Percentiles rank a stretch among this genome's conserved stretches.
Conservation (phyloP, 208 protist species). For the Trypanosoma caninum region DNA sequence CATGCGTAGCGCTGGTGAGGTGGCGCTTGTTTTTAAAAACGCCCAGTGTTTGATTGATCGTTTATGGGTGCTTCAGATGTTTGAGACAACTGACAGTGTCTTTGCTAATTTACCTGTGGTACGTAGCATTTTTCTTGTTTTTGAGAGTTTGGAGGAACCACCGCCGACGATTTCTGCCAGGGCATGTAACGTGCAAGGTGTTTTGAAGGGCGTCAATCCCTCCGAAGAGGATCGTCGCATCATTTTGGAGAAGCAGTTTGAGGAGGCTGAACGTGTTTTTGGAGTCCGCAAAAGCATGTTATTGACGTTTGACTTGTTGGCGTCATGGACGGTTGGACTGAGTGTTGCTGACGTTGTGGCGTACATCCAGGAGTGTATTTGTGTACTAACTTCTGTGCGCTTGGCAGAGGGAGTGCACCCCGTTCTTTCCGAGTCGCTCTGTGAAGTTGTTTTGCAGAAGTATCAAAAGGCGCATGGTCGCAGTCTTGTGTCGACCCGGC, state of each 20-base stretch:
- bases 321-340: slow-evolving; percentile 72
- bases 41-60: slow-evolving; percentile 42
- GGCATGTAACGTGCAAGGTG: slow-evolving; percentile 57
- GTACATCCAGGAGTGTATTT: slow-evolving; percentile 46
- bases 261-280: slow-evolving; percentile 24
- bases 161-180: slow-evolving; percentile 62
- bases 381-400: slow-evolving; percentile 13
- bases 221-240: slow-evolving; percentile 48
- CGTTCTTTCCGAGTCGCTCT: slow-evolving; percentile 61
- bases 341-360: slow-evolving; percentile 58
- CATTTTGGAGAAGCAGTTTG: slow-evolving; percentile 27
- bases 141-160: slow-evolving; percentile 64
- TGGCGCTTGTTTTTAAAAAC: slow-evolving; percentile 53
- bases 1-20: slow-evolving; percentile 18
- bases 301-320: slow-evolving; percentile 47
- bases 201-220: slow-evolving; percentile 70
- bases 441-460: slow-evolving; percentile 45
- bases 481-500: slow-evolving; percentile 80
- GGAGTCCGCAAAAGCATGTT: slow-evolving; percentile 40
- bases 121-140: slow-evolving; percentile 57
- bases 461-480: slow-evolving; percentile 77
- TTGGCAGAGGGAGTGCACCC: slow-evolving; percentile 19
- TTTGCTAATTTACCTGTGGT: neutral
- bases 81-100: slow-evolving; percentile 25
- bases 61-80: slow-evolving; percentile 41